phyloP scores from a whole-genome alignment of 768 basidiomycete species.

The Pluteus cervinus region DNA sequence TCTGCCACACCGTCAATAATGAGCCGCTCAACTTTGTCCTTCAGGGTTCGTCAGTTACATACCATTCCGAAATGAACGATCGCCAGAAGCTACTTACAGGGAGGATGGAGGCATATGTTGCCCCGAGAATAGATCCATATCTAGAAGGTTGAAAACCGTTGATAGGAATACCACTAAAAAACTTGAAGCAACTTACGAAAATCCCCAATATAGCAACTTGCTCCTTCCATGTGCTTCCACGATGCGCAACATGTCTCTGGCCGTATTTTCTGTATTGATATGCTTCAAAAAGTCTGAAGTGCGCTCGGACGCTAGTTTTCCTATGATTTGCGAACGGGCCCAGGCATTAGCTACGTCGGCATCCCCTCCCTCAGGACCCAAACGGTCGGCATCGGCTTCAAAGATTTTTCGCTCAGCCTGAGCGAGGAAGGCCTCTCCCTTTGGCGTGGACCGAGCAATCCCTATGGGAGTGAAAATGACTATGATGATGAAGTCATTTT shows the following conservation, averaged over 20 bases:
- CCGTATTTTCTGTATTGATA: conserved; percentile 32
- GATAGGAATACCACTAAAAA: background rate
- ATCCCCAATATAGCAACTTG: conserved; percentile 27
- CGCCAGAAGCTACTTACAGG: conserved; percentile 10
- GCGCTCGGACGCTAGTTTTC: no score
- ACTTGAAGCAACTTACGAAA: conserved; percentile 16
- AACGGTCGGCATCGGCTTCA: conserved; percentile 1
- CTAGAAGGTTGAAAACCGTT: conserved; percentile 1
- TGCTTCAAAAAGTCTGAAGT: conserved; percentile 22
- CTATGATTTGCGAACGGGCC: no score
- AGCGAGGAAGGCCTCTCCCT: conserved; percentile 27
- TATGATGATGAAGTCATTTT: no score
- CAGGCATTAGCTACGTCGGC: no score
- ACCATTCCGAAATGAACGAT: background rate
- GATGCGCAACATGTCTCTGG: conserved; percentile 32
- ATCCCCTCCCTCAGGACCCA: no score
- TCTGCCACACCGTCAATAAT: conserved; percentile 37
- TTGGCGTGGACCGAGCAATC: conserved; percentile 26
- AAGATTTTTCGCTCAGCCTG: conserved; percentile 27
- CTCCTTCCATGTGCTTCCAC: conserved; percentile 22
- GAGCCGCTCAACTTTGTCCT: conserved; percentile 33
- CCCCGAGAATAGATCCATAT: conserved; percentile 16
- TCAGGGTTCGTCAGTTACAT: conserved; percentile 1
- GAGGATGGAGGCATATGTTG: conserved; percentile 16
- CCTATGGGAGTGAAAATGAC: conserved; percentile 43